These are phyloP conservation scores for Melanopsichium pennsylvanicum DNA, from an alignment of 1,284 basidiomycete species.

Conservation along the genomic window DNA sequence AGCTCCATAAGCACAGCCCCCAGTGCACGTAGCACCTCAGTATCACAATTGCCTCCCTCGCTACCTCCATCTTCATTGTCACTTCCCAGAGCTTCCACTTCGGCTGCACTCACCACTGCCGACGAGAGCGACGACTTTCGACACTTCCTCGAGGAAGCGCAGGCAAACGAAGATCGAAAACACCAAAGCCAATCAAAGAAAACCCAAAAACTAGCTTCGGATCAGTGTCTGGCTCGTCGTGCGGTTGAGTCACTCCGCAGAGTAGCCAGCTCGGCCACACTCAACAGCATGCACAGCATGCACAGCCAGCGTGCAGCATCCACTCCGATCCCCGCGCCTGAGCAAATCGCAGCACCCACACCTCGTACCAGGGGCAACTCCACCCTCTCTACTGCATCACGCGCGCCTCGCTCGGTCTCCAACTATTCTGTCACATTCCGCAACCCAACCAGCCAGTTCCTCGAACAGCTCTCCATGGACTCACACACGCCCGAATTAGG, in stretches of 20 bases:
- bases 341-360: constrained; percentile 12
- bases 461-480: constrained; percentile 28
- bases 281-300: constrained; percentile 17
- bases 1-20: constrained; percentile 22
- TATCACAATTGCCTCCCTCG: not conserved
- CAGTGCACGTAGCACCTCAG: constrained; percentile 14
- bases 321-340: too few relatives aligned
- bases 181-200: constrained; percentile 2
- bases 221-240: not conserved
- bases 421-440: constrained; percentile 32
- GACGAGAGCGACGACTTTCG: constrained; percentile 38
- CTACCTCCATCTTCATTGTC: constrained; percentile 14
- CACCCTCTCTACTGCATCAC: constrained; percentile 3
- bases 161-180: constrained; percentile 11
- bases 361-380: constrained; percentile 10
- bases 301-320: constrained; percentile 7
- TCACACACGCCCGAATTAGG: constrained; percentile 27
- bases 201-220: not conserved
- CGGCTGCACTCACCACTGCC: constrained; percentile 19
- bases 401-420: constrained; percentile 20
- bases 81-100: constrained; percentile 21
- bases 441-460: constrained; percentile 36
- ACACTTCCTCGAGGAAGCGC: constrained; percentile 23
- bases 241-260: constrained; percentile 33
- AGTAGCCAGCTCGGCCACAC: constrained; percentile 29